These are phyloP conservation scores for Colletotrichum abscissum DNA, from an alignment of 2,329 filamentous ascomycete genomes.

Conservation along the genomic window DNA sequence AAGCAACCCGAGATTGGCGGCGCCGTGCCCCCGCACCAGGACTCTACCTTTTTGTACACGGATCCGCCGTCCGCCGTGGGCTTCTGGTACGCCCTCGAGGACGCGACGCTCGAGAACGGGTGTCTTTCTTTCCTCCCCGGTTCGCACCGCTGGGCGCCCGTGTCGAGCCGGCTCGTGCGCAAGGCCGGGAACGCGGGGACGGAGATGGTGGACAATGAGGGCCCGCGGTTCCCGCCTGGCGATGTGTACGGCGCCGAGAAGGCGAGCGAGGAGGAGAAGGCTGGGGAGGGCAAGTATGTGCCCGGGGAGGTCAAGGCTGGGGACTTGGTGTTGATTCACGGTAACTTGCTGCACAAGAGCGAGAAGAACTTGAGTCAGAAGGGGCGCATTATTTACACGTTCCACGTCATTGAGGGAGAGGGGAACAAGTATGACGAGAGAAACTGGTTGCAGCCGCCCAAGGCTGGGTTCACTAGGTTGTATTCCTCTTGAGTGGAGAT, in stretches of 20 bases:
- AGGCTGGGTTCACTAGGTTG: constrained; percentile 80
- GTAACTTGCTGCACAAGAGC: constrained; percentile 95
- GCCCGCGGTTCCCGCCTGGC: constrained; percentile 70
- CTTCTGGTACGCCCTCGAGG: constrained; percentile 97
- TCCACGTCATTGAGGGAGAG: constrained; percentile 92
- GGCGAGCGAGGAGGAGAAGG: constrained; percentile 48
- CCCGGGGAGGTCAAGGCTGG: constrained; percentile 91
- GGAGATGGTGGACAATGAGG: constrained; percentile 78
- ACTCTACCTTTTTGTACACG: constrained; percentile 93
- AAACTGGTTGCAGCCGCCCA: constrained; percentile 94
- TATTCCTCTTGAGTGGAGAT: constrained; percentile 47
- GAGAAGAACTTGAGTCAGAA: constrained; percentile 89
- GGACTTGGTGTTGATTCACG: constrained; percentile 91
- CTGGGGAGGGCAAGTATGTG: constrained; percentile 68
- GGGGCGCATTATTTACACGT: constrained; percentile 95
- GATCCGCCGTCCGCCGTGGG: constrained; percentile 89
- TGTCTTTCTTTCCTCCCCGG: constrained; percentile 89
- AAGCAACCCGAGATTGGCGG: constrained; percentile 98
- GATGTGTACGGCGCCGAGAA: constrained; percentile 58
- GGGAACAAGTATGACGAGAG: constrained; percentile 79
- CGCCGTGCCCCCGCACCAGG: constrained; percentile 90
- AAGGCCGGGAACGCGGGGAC: constrained; percentile 66
- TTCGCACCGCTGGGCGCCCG: constrained; percentile 78
- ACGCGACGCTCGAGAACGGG: constrained; percentile 87
- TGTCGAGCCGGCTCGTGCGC: constrained; percentile 82